Base-by-base conservation (phyloP, 2,329 filamentous ascomycete genomes). In the Xylaria sp. region DNA sequence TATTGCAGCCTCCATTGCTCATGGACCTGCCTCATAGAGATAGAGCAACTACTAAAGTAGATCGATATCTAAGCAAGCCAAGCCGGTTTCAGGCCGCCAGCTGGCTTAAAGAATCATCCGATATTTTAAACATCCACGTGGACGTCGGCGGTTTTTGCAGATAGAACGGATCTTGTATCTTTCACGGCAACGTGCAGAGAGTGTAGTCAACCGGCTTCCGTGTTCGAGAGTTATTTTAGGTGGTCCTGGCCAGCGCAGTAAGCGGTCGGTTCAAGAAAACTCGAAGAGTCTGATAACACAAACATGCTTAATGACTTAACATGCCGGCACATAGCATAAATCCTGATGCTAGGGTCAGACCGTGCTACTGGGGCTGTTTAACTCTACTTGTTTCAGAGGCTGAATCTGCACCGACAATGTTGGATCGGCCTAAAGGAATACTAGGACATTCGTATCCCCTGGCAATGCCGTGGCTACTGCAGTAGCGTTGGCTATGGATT, bases 141-240 rank as follows among this genome's bases (percentile, higher is more conserved):
- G 62, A 61, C n/a, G 50, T 63, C 64, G 62, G 57, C 61, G 53
- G 58, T 34, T 46, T 55, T 63, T 60, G 63, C 53, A 66, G 68
- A 62, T 64, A 57, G 61, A 34, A 60, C 55, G 59, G 65, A 68
- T 71, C 68, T 70, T 63, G 63, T 68, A 59, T 72, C 41, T 57
- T 60, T 23, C 53, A 20, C 65, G 70, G 70, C 30, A 68, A 61
- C 63, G 39, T 72, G 70, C 70, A 72, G 68, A 66, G 61, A 68
- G 68, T 60, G 61, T 23, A 36, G 30, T 55, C 30, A 60, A 58
- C 68, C 68, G 68, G 70, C 57, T 60, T 65, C 65, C 70, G 68
- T 55, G 68, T 69, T 66, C 65, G 65, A 66, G 61, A 68, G 65
- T 63, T 72, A 68, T 70, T 72, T 69, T 72, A 43, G 68, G 68